These are phyloP conservation scores for Aspergillus sp. DNA, from an alignment of 2,329 filamentous ascomycete species.

Conservation along the genomic window DNA sequence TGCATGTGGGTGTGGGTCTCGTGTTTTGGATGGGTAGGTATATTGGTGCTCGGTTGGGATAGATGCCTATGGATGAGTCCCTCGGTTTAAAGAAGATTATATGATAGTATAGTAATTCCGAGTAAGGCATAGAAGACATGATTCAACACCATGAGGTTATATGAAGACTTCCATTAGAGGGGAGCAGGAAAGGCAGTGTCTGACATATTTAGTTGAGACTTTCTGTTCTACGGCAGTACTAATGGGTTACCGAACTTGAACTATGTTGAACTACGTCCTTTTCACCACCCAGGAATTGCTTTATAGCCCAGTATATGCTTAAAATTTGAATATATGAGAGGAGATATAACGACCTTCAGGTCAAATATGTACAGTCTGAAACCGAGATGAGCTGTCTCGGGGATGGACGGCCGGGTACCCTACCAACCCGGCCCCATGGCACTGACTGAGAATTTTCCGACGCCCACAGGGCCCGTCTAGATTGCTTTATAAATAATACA, in stretches of 20 bases:
- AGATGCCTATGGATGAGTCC: too few relatives aligned
- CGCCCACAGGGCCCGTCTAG: conserved; percentile 24
- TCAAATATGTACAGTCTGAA: conserved; percentile 22
- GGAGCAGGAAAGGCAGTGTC: too few relatives aligned
- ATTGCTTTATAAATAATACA: conserved; percentile 23
- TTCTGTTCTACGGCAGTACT: too few relatives aligned
- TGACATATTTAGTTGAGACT: too few relatives aligned
- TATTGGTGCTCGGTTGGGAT: too few relatives aligned
- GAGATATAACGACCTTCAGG: conserved; percentile 15
- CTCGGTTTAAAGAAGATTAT: too few relatives aligned
- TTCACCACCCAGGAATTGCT: not conserved
- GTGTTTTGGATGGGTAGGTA: too few relatives aligned
- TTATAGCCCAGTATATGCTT: not conserved
- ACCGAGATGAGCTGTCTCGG: not conserved
- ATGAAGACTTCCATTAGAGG: too few relatives aligned
- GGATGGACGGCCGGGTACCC: not conserved
- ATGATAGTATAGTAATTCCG: too few relatives aligned
- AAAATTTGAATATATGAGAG: conserved; percentile 14
- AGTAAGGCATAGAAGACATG: too few relatives aligned
- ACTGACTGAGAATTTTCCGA: conserved; percentile 11
- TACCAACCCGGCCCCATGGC: conserved; percentile 6
- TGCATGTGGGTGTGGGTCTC: too few relatives aligned
- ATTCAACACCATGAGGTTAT: too few relatives aligned
- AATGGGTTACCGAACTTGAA: not conserved
- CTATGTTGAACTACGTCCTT: not conserved